A percentile compares a stretch with the other conserved stretches of the same genome.
phyloP scores from a whole-genome alignment of 2,329 filamentous ascomycete species.

The Claviceps sp. region DNA sequence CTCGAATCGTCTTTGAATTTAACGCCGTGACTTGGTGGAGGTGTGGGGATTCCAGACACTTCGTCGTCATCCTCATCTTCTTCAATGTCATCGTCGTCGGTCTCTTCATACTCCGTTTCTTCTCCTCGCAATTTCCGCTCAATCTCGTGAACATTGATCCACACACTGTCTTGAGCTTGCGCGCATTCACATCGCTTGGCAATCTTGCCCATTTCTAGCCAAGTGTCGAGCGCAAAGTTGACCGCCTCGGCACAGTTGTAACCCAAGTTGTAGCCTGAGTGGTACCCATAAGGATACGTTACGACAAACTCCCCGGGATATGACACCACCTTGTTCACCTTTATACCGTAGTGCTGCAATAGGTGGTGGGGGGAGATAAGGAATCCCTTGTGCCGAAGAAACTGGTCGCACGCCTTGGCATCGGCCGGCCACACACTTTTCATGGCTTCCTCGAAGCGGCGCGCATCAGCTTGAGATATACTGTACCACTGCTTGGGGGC shows the following conservation, averaged over 20 bases:
- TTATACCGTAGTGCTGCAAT: conserved; percentile 81
- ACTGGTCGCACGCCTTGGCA: conserved; percentile 90
- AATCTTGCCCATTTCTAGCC: conserved; percentile 88
- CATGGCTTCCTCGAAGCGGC: conserved; percentile 90
- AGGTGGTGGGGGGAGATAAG: conserved; percentile 85
- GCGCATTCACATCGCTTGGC: conserved; percentile 96
- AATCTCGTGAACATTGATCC: conserved; percentile 94
- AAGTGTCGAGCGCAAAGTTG: conserved; percentile 92
- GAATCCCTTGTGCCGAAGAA: conserved; percentile 94
- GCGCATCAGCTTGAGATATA: conserved; percentile 89
- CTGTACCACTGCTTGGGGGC: conserved; percentile 99
- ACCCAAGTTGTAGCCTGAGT: conserved; percentile 93
- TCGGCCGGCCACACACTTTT: conserved; percentile 89
- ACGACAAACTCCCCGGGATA: conserved; percentile 97
- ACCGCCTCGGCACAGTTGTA: conserved; percentile 99
- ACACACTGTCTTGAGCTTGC: conserved; percentile 89
- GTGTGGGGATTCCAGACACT: conserved; percentile 60
- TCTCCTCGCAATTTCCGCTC: conserved; percentile 89
- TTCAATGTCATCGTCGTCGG: conserved; percentile 50
- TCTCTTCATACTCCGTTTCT: conserved; percentile 70
- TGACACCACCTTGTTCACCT: conserved; percentile 89
- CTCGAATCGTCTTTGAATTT: conserved; percentile 46
- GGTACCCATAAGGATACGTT: conserved; percentile 95
- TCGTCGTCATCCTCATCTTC: conserved; percentile 47
- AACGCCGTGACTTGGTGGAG: conserved; percentile 59